Evolutionary conservation across 2,329 filamentous ascomycete species (phyloP).

Genomic region (Huntiella decipiens): DNA sequence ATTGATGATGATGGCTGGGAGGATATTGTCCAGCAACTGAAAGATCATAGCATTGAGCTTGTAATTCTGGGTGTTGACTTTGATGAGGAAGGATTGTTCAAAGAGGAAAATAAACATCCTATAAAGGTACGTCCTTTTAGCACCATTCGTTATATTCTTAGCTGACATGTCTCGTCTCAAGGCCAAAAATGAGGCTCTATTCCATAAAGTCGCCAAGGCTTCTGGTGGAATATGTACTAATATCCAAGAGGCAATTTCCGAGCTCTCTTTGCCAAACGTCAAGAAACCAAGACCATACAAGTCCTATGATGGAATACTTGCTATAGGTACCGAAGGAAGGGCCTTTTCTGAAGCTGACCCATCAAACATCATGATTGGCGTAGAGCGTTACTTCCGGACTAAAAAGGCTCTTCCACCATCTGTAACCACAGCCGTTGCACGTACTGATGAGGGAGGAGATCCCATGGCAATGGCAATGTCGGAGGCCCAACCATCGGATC

Average conservation of each 20-base stretch:
- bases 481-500: conserved; percentile 16
- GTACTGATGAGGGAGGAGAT: conserved; percentile 24
- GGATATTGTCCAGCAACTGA: conserved; percentile 54
- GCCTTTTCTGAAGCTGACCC: conserved; percentile 2
- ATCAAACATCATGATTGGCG: conserved; percentile 58
- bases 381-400: conserved; percentile 81
- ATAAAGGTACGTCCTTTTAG: conserved; percentile 37
- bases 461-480: conserved; percentile 25
- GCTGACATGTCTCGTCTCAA: conserved; percentile 11
- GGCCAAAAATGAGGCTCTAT: conserved; percentile 47
- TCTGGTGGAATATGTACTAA: conserved; percentile 58
- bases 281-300: conserved; percentile 60
- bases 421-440: conserved; percentile 57
- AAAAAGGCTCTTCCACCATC: conserved; percentile 55
- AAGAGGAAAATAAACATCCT: conserved; percentile 67
- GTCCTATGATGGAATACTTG: conserved; percentile 61
- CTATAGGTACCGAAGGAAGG: conserved; percentile 51
- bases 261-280: conserved; percentile 56
- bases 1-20: conserved; percentile 46
- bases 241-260: conserved; percentile 64
- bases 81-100: conserved; percentile 68
- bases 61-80: conserved; percentile 83
- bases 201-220: conserved; percentile 52
- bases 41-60: conserved; percentile 57
- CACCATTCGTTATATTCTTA: background rate